phyloP scores from a whole-genome alignment of 2,329 filamentous ascomycete species.

The Ophiosphaerella herpotricha region DNA sequence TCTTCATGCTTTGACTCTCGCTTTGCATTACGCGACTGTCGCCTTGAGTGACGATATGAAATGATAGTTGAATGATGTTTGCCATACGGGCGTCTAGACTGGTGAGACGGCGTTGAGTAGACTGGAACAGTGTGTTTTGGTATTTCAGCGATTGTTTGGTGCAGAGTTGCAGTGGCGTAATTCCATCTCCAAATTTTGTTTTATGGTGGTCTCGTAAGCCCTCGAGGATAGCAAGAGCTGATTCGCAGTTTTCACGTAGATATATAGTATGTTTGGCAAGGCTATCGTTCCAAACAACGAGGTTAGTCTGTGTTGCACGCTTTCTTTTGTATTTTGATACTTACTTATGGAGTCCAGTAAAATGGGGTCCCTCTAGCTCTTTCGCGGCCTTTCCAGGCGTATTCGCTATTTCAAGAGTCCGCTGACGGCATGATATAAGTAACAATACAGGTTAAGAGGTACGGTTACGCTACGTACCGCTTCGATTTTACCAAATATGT shows the following conservation, averaged over 20 bases:
- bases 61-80: slow-evolving; percentile 47
- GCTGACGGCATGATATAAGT: slow-evolving; percentile 17
- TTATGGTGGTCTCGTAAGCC: slow-evolving; percentile 28
- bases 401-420: slow-evolving; percentile 24
- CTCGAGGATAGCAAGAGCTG: slow-evolving; percentile 32
- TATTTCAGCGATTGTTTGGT: slow-evolving; percentile 33
- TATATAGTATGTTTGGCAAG: slow-evolving; percentile 48
- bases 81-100: slow-evolving; percentile 45
- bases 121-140: slow-evolving; percentile 38
- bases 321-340: too few relatives aligned
- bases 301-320: not conserved
- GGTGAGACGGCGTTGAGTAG: slow-evolving; percentile 38
- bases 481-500: slow-evolving; percentile 40
- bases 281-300: slow-evolving; percentile 38
- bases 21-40: slow-evolving; percentile 44
- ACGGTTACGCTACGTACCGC: slow-evolving; percentile 16
- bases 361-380: slow-evolving; percentile 10
- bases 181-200: slow-evolving; percentile 1
- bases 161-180: slow-evolving; percentile 9
- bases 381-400: slow-evolving; percentile 19
- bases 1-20: slow-evolving; percentile 52
- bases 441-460: not conserved
- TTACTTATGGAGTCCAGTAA: too few relatives aligned
- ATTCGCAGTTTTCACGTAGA: slow-evolving; percentile 43
- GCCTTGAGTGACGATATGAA: slow-evolving; percentile 48